A percentile compares a stretch with the other conserved stretches of the same genome.
Evolutionary conservation across 2,329 filamentous ascomycete species (phyloP).

Genomic region (Chaetomium sp.): DNA sequence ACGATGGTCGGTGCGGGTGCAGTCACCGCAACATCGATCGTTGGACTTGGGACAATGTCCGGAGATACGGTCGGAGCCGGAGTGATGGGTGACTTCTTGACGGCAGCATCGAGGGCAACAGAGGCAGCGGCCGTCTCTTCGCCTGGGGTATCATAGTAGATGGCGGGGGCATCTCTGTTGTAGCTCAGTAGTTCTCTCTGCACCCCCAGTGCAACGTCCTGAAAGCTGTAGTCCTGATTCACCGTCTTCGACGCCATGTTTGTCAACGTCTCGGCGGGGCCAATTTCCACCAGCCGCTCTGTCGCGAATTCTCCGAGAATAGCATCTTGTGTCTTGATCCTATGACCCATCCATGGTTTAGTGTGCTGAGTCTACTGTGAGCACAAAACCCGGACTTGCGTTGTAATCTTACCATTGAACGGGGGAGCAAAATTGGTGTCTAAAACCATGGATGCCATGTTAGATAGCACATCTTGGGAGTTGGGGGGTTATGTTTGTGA

Average conservation of each 20-base stretch:
- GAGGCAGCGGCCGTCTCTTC: background rate
- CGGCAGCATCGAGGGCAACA: background rate
- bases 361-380: background rate
- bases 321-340: conserved; percentile 35
- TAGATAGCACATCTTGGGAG: background rate
- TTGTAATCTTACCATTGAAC: conserved; percentile 3
- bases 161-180: conserved; percentile 13
- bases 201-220: background rate
- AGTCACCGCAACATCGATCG: background rate
- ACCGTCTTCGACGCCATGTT: conserved; percentile 34
- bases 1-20: background rate
- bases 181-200: conserved; percentile 23
- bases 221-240: conserved; percentile 18
- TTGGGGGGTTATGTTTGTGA: background rate
- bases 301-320: conserved; percentile 25
- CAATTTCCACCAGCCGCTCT: conserved; percentile 33
- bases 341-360: conserved; percentile 4
- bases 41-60: background rate
- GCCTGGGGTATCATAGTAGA: conserved; percentile 2
- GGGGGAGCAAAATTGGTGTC: conserved; percentile 7
- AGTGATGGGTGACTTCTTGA: background rate
- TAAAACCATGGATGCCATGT: background rate
- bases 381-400: background rate
- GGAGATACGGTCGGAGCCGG: background rate
- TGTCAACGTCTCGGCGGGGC: conserved; percentile 31